Evolutionary conservation across 345 rosid species (phyloP).

Genomic region (Gossypium thurberi): DNA sequence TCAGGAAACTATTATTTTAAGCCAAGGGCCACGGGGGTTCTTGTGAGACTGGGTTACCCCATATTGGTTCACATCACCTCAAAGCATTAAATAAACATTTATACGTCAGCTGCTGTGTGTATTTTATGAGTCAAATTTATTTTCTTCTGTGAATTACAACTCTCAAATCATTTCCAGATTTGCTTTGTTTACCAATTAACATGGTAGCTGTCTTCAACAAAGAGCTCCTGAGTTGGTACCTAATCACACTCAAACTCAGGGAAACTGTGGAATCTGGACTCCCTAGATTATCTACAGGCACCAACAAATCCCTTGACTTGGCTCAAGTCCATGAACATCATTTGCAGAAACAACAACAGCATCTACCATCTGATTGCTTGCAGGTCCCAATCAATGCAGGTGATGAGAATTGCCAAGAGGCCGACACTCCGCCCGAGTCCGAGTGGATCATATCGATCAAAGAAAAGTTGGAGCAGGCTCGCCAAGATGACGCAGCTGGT

Average conservation of each 20-base stretch:
- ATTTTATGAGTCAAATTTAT: background rate
- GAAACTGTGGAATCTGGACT: constrained; percentile 51
- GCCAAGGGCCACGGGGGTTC: constrained; percentile 16
- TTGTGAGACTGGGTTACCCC: background rate
- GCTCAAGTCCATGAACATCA: constrained; percentile 19
- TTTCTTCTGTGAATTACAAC: background rate
- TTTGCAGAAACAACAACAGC: constrained; percentile 19
- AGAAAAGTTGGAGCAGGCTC: constrained; percentile 57
- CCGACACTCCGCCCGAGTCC: constrained; percentile 25
- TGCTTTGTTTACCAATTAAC: background rate
- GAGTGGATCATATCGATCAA: constrained; percentile 68
- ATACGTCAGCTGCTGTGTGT: background rate
- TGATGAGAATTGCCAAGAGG: constrained; percentile 21
- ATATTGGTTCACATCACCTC: constrained; percentile 8
- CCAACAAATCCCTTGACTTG: constrained; percentile 18
- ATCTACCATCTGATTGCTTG: constrained; percentile 22
- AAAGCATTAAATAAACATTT: background rate
- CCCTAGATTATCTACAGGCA: constrained; percentile 19
- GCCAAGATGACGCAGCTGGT: constrained; percentile 48
- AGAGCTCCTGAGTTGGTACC: constrained; percentile 68
- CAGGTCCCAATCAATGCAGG: constrained; percentile 21
- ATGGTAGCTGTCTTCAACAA: constrained; percentile 71
- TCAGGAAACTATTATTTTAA: background rate
- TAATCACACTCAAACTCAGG: constrained; percentile 59
- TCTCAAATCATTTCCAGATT: constrained; percentile 4